phyloP scores from a whole-genome alignment of 1,284 basidiomycete species.

The Somion occarium region DNA sequence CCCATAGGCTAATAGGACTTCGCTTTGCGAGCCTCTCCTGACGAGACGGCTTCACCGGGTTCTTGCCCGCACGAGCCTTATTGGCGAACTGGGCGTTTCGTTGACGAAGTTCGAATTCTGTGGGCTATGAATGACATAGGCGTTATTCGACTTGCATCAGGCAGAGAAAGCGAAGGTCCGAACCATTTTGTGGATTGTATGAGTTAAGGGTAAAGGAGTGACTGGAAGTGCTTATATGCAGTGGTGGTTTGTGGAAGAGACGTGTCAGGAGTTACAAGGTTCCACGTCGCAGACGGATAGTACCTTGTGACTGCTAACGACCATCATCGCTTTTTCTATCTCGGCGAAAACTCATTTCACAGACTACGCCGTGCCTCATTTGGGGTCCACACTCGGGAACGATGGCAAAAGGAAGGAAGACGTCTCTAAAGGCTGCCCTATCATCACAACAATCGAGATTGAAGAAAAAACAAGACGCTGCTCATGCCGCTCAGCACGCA shows the following conservation, averaged over 20 bases:
- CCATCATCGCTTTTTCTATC: neutral
- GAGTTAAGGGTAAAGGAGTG: constrained; percentile 4
- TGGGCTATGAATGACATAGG: constrained; percentile 26
- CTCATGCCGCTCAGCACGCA: constrained; percentile 45
- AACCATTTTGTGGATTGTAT: constrained; percentile 27
- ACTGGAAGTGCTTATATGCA: neutral
- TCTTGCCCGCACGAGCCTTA: constrained; percentile 67
- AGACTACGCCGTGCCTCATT: too few species aligned
- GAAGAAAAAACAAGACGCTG: constrained; percentile 49
- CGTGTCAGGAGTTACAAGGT: constrained; percentile 3
- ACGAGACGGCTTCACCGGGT: constrained; percentile 64
- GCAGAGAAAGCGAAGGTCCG: constrained; percentile 9
- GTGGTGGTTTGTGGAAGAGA: constrained; percentile 2
- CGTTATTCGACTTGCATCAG: neutral
- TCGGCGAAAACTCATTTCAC: too few species aligned
- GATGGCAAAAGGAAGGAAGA: constrained; percentile 51
- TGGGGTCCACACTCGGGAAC: too few species aligned
- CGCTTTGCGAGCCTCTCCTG: constrained; percentile 65
- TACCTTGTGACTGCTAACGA: constrained; percentile 6
- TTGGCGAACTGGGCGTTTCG: constrained; percentile 75
- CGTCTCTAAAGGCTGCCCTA: constrained; percentile 55
- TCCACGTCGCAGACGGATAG: constrained; percentile 5
- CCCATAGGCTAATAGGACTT: constrained; percentile 69
- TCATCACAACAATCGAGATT: constrained; percentile 63
- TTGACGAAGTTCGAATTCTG: constrained; percentile 75